These are phyloP conservation scores for Fusarium hostae DNA, from an alignment of 2,329 filamentous ascomycete species.

Conservation along the genomic window DNA sequence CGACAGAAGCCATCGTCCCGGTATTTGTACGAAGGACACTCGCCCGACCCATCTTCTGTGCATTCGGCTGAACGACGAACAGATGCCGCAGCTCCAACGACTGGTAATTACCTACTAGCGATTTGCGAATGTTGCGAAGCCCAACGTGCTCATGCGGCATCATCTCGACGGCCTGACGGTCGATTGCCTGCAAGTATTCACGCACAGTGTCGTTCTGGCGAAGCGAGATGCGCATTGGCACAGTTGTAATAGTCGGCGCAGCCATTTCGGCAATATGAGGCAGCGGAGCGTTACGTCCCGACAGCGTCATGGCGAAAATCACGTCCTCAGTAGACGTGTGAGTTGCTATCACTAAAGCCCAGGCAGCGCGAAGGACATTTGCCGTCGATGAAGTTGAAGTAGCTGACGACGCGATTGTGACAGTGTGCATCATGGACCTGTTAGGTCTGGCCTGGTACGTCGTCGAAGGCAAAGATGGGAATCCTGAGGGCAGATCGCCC, in stretches of 20 bases:
- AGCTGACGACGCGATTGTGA: constrained; percentile 6
- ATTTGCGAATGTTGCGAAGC: constrained; percentile 26
- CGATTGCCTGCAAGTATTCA: constrained; percentile 55
- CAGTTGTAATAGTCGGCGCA: constrained; percentile 22
- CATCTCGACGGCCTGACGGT: constrained; percentile 36
- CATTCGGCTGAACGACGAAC: constrained; percentile 5
- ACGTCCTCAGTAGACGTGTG: constrained; percentile 15
- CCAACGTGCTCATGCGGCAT: constrained; percentile 33
- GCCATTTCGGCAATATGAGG: constrained; percentile 13
- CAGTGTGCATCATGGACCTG: background rate
- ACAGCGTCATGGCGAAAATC: constrained; percentile 15
- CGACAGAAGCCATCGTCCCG: constrained; percentile 9
- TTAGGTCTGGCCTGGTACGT: constrained; percentile 9
- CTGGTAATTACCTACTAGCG: constrained; percentile 1
- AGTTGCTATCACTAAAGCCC: constrained; percentile 10
- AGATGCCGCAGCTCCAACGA: constrained; percentile 3
- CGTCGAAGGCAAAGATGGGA: constrained; percentile 7
- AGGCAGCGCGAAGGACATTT: constrained; percentile 13
- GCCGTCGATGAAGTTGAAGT: constrained; percentile 6
- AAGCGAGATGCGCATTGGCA: constrained; percentile 39
- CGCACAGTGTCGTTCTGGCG: constrained; percentile 47
- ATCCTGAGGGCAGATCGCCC: constrained; percentile 9
- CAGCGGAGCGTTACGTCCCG: constrained; percentile 15
- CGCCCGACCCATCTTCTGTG: constrained; percentile 8
- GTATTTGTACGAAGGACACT: constrained; percentile 10